Percentiles rank a stretch among this genome's conserved stretches.
These are phyloP conservation scores for Calamus simplicifolius DNA, from an alignment of 176 grass and related monocot species.

Conservation along the genomic window DNA sequence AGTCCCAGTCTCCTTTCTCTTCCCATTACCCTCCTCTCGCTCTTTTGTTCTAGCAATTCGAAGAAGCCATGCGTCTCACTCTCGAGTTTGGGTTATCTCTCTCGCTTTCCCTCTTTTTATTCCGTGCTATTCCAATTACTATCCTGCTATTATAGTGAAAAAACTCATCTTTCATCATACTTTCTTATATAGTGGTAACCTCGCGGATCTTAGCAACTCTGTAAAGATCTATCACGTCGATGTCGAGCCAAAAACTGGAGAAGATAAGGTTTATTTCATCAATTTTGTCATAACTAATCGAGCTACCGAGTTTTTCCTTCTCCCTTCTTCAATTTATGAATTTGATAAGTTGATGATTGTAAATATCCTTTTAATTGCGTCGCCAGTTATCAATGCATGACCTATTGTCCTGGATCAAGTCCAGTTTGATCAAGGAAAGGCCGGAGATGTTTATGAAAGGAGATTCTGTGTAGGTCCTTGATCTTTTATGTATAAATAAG, in stretches of 20 bases:
- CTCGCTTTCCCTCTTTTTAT: neutral
- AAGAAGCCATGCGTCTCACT: constrained; percentile 58
- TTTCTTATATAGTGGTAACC: constrained; percentile 55
- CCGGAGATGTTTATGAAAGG: too few species aligned
- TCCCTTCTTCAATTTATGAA: neutral
- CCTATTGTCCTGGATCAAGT: constrained; percentile 67
- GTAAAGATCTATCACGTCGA: constrained; percentile 73
- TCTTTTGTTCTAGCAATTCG: neutral
- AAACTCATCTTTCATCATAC: neutral
- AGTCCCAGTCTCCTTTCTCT: too few species aligned
- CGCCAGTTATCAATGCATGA: constrained; percentile 39
- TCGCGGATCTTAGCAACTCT: constrained; percentile 74
- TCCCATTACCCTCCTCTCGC: too few species aligned
- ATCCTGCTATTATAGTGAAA: neutral
- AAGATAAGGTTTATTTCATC: constrained; percentile 31
- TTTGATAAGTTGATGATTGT: constrained; percentile 3
- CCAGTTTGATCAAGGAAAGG: constrained; percentile 86
- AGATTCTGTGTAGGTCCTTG: too few species aligned
- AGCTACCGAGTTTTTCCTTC: neutral
- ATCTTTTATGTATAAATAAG: too few species aligned
- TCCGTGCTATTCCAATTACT: neutral
- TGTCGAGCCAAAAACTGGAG: constrained; percentile 26
- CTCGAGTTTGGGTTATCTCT: constrained; percentile 70
- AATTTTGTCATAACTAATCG: neutral
- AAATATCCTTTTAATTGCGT: neutral